Evolutionary conservation across 208 protist species (phyloP).

Genomic region (Crithidia thermophila): DNA sequence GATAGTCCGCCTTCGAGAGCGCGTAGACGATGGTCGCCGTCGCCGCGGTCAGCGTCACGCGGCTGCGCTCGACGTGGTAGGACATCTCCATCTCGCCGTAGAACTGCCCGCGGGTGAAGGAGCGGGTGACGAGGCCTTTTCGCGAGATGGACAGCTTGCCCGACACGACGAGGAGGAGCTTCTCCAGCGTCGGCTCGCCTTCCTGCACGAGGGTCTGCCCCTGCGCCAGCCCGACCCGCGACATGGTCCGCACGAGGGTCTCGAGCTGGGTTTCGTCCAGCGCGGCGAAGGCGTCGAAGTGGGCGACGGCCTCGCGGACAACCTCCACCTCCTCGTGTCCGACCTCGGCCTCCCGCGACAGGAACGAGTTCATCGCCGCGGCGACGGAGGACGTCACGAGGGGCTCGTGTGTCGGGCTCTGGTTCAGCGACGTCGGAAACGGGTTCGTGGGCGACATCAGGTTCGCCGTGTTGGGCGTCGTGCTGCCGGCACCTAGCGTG

Average conservation of each 20-base stretch:
- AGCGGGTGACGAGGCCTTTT: slow-evolving; percentile 40
- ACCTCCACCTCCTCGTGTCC: slow-evolving; percentile 50
- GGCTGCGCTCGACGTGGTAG: slow-evolving; percentile 43
- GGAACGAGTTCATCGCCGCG: slow-evolving; percentile 34
- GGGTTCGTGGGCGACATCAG: slow-evolving; percentile 10
- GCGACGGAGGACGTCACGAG: slow-evolving; percentile 28
- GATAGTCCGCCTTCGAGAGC: slow-evolving; percentile 50
- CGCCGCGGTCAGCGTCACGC: slow-evolving; percentile 45
- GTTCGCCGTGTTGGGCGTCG: slow-evolving; percentile 1
- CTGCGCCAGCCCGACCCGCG: slow-evolving; percentile 33
- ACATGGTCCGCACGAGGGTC: slow-evolving; percentile 59
- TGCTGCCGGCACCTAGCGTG: not conserved
- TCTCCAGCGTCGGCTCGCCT: slow-evolving; percentile 32
- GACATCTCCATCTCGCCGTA: slow-evolving; percentile 62
- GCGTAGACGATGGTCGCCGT: slow-evolving; percentile 45
- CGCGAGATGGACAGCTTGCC: slow-evolving; percentile 47
- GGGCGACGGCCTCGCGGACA: slow-evolving; percentile 47
- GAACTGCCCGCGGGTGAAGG: slow-evolving; percentile 37
- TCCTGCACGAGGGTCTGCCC: slow-evolving; percentile 50
- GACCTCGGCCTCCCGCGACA: slow-evolving; percentile 25
- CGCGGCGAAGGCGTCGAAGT: slow-evolving; percentile 61
- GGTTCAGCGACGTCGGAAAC: slow-evolving; percentile 4
- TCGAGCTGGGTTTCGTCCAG: slow-evolving; percentile 71
- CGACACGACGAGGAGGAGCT: slow-evolving; percentile 59
- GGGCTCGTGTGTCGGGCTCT: not conserved